phyloP scores from a whole-genome alignment of 2,329 filamentous ascomycete species.

The Colletotrichum sidae region DNA sequence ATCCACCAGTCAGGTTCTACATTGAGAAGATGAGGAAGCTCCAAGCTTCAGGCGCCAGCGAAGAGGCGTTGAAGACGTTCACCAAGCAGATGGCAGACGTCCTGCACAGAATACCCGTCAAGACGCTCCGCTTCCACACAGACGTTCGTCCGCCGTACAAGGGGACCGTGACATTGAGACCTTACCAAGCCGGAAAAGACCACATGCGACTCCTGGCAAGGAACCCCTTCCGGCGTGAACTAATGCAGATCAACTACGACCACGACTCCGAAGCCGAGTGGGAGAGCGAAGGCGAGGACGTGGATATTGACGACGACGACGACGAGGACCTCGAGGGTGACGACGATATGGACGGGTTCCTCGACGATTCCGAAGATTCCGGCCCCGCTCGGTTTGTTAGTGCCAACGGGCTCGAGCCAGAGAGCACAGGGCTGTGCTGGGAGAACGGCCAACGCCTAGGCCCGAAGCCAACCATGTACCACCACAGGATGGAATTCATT shows the following conservation, averaged over 20 bases:
- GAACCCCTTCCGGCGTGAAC: constrained; percentile 63
- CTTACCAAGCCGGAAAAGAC: constrained; percentile 55
- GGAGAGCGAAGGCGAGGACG: constrained; percentile 79
- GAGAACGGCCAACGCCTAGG: constrained; percentile 67
- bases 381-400: constrained; percentile 66
- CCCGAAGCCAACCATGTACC: constrained; percentile 62
- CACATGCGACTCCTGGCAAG: constrained; percentile 64
- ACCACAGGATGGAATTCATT: constrained; percentile 81
- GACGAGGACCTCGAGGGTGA: constrained; percentile 80
- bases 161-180: constrained; percentile 76
- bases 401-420: constrained; percentile 79
- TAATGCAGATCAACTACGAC: constrained; percentile 77
- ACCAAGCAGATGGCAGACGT: constrained; percentile 49
- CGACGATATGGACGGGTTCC: constrained; percentile 90
- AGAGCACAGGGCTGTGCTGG: constrained; percentile 86
- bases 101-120: constrained; percentile 70
- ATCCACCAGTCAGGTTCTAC: constrained; percentile 69
- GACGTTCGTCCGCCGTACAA: constrained; percentile 78
- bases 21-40: constrained; percentile 66
- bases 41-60: constrained; percentile 47
- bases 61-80: constrained; percentile 51
- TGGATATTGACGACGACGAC: constrained; percentile 74
- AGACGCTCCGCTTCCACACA: constrained; percentile 70
- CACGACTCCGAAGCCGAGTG: constrained; percentile 90
- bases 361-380: constrained; percentile 86